Percentiles rank a stretch among this genome's conserved stretches.
phyloP scores from a whole-genome alignment of 805 yeast genomes.

The Spathaspora boniae region DNA sequence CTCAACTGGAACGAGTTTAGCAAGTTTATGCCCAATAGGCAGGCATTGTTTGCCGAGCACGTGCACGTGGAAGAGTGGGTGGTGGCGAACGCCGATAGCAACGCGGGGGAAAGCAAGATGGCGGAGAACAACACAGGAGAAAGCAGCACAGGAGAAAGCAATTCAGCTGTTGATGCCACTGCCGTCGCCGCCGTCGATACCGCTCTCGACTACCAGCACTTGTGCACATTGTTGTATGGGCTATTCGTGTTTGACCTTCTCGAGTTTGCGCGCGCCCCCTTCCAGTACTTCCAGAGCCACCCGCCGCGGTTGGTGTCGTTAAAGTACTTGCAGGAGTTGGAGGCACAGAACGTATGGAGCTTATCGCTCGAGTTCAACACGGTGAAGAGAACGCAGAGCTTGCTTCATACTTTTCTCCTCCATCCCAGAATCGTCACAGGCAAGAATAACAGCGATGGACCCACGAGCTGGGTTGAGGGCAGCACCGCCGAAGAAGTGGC shows the following conservation, averaged over 20 bases:
- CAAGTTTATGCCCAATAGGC: conserved; percentile 11
- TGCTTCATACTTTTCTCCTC: conserved; percentile 34
- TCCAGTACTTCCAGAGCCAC: conserved; percentile 20
- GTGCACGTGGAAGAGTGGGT: too few species aligned
- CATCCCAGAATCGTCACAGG: conserved; percentile 50
- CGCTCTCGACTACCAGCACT: conserved; percentile 25
- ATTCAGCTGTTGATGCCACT: conserved; percentile 10
- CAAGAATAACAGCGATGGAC: conserved; percentile 14
- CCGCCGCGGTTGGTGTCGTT: conserved; percentile 14
- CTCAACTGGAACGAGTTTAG: conserved; percentile 20
- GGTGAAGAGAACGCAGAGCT: conserved; percentile 16
- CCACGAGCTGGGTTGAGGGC: conserved; percentile 20
- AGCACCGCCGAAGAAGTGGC: conserved; percentile 21
- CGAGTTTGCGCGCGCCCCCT: conserved; percentile 41
- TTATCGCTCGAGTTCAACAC: conserved; percentile 7
- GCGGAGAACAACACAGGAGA: conserved; percentile 10
- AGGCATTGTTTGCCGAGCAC: conserved; percentile 5
- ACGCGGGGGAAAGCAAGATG: conserved; percentile 17
- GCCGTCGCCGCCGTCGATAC: conserved; percentile 19
- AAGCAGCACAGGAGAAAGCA: too few species aligned
- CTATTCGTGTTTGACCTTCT: conserved; percentile 51
- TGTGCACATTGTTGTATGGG: conserved; percentile 54
- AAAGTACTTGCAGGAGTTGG: conserved; percentile 9
- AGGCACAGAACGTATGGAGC: neutral
- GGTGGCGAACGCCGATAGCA: conserved; percentile 4